A percentile compares a stretch with the other conserved stretches of the same genome.
Conservation (phyloP, 2,329 filamentous ascomycete genomes). For the Bisporella sp. region DNA sequence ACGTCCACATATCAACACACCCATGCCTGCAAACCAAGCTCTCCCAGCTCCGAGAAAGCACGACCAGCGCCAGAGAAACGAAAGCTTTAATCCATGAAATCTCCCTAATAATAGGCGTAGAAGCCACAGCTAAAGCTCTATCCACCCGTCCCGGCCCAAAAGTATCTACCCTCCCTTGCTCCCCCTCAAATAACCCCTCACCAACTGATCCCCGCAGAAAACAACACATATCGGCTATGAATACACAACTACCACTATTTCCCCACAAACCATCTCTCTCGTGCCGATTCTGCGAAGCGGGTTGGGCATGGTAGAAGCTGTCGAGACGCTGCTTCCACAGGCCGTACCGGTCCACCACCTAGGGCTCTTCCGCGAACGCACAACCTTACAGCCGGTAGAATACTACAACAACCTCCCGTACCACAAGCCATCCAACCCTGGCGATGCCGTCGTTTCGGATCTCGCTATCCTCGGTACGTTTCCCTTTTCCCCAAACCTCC, state of each 20-base stretch:
- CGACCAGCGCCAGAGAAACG: constrained; percentile 65
- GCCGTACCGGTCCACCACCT: constrained; percentile 86
- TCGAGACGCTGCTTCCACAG: constrained; percentile 74
- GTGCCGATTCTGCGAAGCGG: constrained; percentile 92
- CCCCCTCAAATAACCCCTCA: not conserved
- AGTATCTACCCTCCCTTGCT: constrained; percentile 37
- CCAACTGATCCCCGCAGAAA: constrained; percentile 44
- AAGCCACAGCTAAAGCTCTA: constrained; percentile 65
- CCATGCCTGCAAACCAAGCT: constrained; percentile 85
- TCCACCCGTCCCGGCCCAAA: constrained; percentile 50
- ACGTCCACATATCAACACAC: constrained; percentile 75
- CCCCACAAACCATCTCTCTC: constrained; percentile 62
- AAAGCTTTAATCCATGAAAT: constrained; percentile 83
- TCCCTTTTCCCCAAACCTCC: constrained; percentile 3
- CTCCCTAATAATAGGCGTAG: constrained; percentile 70
- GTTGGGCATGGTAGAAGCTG: constrained; percentile 81
- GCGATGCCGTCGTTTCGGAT: constrained; percentile 36
- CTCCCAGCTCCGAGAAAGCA: constrained; percentile 74
- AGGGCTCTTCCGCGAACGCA: constrained; percentile 86
- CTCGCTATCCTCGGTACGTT: constrained; percentile 61
- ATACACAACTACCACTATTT: constrained; percentile 59
- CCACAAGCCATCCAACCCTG: constrained; percentile 41
- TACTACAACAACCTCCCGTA: constrained; percentile 97
- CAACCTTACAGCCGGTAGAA: constrained; percentile 81
- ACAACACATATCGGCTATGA: constrained; percentile 71